Base-by-base conservation (phyloP, 73 alveolate genomes). In the Urostyla sp. region DNA sequence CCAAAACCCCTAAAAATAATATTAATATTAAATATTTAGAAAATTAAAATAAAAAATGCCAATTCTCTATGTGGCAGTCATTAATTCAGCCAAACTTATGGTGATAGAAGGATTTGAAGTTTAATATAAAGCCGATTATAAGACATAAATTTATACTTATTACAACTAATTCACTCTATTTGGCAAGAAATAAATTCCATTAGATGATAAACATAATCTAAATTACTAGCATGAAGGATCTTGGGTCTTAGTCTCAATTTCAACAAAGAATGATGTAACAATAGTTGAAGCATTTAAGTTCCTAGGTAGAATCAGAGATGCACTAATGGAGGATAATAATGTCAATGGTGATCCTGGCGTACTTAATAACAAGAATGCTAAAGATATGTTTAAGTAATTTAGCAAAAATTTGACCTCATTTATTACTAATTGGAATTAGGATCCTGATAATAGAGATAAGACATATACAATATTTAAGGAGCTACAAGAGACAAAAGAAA, bases 161-260 rank as follows among this genome's bases (percentile, higher is more conserved):
- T n/a, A n/a, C n/a, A n/a, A n/a, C n/a, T n/a, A n/a, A n/a, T n/a
- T n/a, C n/a, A n/a, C n/a, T n/a, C 32, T 49, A 23, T 45, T 24
- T 24, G 69, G 51, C 1, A 69, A 30, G 20, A 69, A 69, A 30
- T 16, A 67, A 1, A 21, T 69, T 8, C 43, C 44, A 46, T 27
- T 69, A 27, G 83, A 49, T 48, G 54, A 69, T 1, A 11, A 45
- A 43, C 55, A 27, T 30, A 21, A 45, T 30, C 40, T 69, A 10
- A 67, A 69, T 30, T 69, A 69, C 32, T 8, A 30, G 7, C 83
- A 69, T 49, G 56, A 69, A 8, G 83, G 83, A 1, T 24, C 83
- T 11, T 69, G 83, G 83, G 83, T 69, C 16, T 28, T 69, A 6
- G 83, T 49, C 30, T 48, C 55, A 21, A 69, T 69, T 30, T 69